A percentile compares a stretch with the other conserved stretches of the same genome.
Evolutionary conservation across 306 rosid genomes (phyloP).

Genomic region (Oxytropis ochrocephala): DNA sequence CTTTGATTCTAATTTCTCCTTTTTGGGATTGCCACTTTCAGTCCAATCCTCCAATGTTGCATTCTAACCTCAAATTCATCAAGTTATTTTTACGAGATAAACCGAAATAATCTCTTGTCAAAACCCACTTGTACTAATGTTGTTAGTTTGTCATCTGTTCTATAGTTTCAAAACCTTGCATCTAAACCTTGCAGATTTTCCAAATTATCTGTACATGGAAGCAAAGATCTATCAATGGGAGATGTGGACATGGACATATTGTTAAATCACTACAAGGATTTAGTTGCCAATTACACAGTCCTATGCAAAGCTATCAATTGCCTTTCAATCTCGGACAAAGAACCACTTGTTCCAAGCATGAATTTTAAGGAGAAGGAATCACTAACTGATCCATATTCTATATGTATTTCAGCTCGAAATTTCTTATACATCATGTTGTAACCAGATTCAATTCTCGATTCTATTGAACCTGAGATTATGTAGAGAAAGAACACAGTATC

Average conservation of each 20-base stretch:
- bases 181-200: too few species aligned
- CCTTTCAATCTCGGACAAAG: constrained; percentile 34
- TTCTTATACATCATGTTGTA: too few species aligned
- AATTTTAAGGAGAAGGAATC: too few species aligned
- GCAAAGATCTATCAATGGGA: constrained; percentile 39
- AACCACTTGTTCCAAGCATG: too few species aligned
- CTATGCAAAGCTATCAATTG: constrained; percentile 33
- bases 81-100: background rate
- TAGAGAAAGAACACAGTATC: too few species aligned
- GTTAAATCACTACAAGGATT: constrained; percentile 46
- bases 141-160: too few species aligned
- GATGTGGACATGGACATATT: constrained; percentile 58
- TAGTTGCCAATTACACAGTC: constrained; percentile 43
- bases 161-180: too few species aligned
- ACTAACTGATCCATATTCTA: too few species aligned
- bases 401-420: too few species aligned
- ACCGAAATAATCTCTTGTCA: background rate
- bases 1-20: background rate
- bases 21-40: constrained; percentile 19
- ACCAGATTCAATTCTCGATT: too few species aligned
- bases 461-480: too few species aligned
- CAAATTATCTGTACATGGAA: constrained; percentile 56
- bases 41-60: constrained; percentile 73
- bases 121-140: background rate
- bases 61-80: constrained; percentile 66